Evolutionary conservation across 1,284 basidiomycete genomes (phyloP), one percentile per base, ranked within the genome.

Genomic region (Trametes pubescens): DNA sequence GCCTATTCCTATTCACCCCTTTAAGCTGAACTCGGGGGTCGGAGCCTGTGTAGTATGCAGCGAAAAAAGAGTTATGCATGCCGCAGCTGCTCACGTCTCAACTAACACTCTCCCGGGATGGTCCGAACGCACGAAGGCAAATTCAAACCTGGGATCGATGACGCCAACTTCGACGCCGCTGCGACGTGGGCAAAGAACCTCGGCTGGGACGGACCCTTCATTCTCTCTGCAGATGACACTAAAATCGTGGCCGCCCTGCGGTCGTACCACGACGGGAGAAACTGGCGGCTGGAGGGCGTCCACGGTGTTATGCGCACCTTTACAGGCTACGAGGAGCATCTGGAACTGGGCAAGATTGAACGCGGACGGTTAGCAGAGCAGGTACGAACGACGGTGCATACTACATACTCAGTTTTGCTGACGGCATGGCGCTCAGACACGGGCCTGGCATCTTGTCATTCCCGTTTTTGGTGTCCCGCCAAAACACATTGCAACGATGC

Each of bases 401-500:
- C 32, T n/a, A 16, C 37, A 38, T 38, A 10, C n/a, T 14, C 21
- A 4, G 6, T 11, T 37, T 5, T 48, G 13, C 9, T 32, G n/a
- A n/a, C n/a, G n/a, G n/a, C n/a, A n/a, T n/a, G n/a, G n/a, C n/a
- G 11, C 32, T 4, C 49, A 51, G 51, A 51, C 51, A 37, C 32
- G 51, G 11, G 51, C 51, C 16, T 51, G 51, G 51, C 51, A 51
- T 18, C 43, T 57, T 2, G 16, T 47, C 29, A 57, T 57, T 2
- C 55, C 55, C 8, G 43, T 57, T 13, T 29, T 47, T 21, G 44
- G 44, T 3, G 34, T 57, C 4, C 55, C 55, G 1, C 55, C 55
- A 10, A 57, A 48, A 29, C 34, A 48, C 4, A 47, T 57, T 5
- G 55, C 55, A 21, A 57, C 55, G 26, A 57, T 57, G 55, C 55